Percentiles rank a stretch among this genome's conserved stretches.
phyloP scores from a whole-genome alignment of 352 stramenopile genomes.

The Pythium utonaiense region DNA sequence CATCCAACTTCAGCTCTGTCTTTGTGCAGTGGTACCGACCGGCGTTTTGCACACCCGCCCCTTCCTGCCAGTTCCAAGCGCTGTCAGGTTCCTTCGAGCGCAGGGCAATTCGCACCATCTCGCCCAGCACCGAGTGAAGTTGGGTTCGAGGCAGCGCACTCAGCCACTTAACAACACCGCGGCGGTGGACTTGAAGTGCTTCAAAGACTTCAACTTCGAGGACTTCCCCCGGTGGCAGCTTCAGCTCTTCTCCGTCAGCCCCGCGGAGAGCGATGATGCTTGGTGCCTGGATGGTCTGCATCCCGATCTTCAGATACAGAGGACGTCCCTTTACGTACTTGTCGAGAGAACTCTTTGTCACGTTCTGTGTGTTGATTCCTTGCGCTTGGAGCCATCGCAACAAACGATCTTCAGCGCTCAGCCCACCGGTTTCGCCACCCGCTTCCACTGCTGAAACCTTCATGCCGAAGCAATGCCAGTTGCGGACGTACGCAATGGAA shows the following conservation, averaged over 20 bases:
- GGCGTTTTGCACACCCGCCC: slow-evolving; percentile 37
- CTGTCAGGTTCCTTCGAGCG: slow-evolving; percentile 53
- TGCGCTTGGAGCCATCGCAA: slow-evolving; percentile 88
- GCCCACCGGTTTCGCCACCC: slow-evolving; percentile 32
- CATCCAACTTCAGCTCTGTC: slow-evolving; percentile 84
- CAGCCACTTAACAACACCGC: slow-evolving; percentile 71
- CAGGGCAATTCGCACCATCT: slow-evolving; percentile 74
- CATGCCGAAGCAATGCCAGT: slow-evolving; percentile 91
- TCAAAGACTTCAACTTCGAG: slow-evolving; percentile 87
- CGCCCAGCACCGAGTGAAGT: slow-evolving; percentile 34
- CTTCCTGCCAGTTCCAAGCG: slow-evolving; percentile 67
- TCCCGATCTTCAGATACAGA: slow-evolving; percentile 84
- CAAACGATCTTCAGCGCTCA: slow-evolving; percentile 73
- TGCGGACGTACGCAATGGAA: slow-evolving; percentile 84
- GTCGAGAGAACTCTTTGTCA: slow-evolving; percentile 72
- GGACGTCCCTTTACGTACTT: slow-evolving; percentile 86
- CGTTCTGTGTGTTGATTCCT: slow-evolving; percentile 85
- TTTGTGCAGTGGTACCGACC: slow-evolving; percentile 69
- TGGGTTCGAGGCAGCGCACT: slow-evolving; percentile 17
- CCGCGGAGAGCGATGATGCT: slow-evolving; percentile 68
- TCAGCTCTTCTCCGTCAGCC: slow-evolving; percentile 49
- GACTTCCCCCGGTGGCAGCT: slow-evolving; percentile 77
- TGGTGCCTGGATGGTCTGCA: slow-evolving; percentile 85
- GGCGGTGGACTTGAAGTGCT: slow-evolving; percentile 78
- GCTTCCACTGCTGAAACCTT: slow-evolving; percentile 54